Evolutionary conservation across 257 asterid species (phyloP), one percentile per base, ranked within the genome.

Genomic region (Fraxinus pennsylvanica): DNA sequence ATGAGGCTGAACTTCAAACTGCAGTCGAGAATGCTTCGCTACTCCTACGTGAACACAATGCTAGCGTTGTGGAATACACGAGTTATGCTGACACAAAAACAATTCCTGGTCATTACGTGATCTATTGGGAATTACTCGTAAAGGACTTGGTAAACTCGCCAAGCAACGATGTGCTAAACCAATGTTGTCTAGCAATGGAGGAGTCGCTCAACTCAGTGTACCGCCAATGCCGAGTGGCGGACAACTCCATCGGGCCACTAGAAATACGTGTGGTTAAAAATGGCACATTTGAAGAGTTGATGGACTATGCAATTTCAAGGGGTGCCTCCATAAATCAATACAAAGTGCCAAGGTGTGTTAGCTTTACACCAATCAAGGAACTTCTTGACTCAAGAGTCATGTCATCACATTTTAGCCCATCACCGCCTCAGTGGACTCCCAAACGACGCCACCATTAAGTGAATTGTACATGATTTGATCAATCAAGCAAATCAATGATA

Each of bases 291-390:
- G 99, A 93, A 78, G 98, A 93, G 81, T 75, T 96, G 0, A 96
- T 96, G 99, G 99, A 96, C 76, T 93, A 93, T 78, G 99, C 99
- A 1, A 96, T 96, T 12, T 91, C 98, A 1, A 85, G 99, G 32
- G 99, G 99, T 12, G 99, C 98, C 10, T 95, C 99, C 41, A 95
- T 95, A 10, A 95, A 95, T 78, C 98, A 95, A 76, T 95, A 95
- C 88, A 95, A 95, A 77, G 99, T 90, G 39, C 99, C 99, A 0
- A 83, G 99, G 74, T 95, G 99, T 67, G 98, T 95, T 7, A 91
- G 85, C 41, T 93, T 90, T 67, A 89, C 96, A 0, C 99, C 99
- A 1, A 93, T 95, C 12, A 88, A 90, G 89, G 97, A 95, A 76
- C 92, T 95, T 0, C 96, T 95, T 0, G 96, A 95, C 90, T 91